Percentiles rank a stretch among this genome's conserved stretches.
phyloP scores from a whole-genome alignment of 192 early-diverging fungal genomes.

The Thamnidium elegans region DNA sequence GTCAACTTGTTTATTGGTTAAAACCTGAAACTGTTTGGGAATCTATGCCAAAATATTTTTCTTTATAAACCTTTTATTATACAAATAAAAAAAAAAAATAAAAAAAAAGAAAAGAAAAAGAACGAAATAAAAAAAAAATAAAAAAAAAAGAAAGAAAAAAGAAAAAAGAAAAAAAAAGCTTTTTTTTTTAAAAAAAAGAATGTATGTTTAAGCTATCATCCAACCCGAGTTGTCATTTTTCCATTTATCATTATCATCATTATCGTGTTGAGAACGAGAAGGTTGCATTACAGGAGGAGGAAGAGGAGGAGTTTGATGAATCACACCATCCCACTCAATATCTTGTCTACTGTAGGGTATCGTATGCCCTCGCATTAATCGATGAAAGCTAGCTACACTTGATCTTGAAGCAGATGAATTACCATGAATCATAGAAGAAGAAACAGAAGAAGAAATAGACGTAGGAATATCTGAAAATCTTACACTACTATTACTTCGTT shows the following conservation, averaged over 20 bases:
- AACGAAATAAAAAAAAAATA: neutral
- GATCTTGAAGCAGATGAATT: neutral
- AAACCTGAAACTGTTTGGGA: constrained; percentile 10
- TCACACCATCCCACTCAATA: constrained; percentile 35
- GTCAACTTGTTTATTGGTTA: constrained; percentile 1
- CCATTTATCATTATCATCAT: constrained; percentile 8
- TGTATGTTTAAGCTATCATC: constrained; percentile 13
- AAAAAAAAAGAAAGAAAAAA: constrained; percentile 1
- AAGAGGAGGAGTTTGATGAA: neutral
- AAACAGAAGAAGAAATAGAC: neutral
- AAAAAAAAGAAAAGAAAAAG: neutral
- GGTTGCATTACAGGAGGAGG: neutral
- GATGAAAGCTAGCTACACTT: constrained; percentile 29
- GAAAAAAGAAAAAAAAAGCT: neutral
- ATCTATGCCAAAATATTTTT: neutral
- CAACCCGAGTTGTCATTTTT: constrained; percentile 16
- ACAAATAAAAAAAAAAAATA: neutral
- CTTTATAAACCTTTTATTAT: constrained; percentile 2
- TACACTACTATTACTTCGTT: constrained; percentile 17
- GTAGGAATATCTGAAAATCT: constrained; percentile 18
- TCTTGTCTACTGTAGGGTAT: constrained; percentile 28
- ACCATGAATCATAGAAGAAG: constrained; percentile 1
- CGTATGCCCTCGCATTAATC: constrained; percentile 28
- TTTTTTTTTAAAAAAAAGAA: neutral
- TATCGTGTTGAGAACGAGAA: neutral